Percentiles rank a stretch among this genome's conserved stretches.
These are phyloP conservation scores for Knoxdaviesia proteae DNA, from an alignment of 2,329 filamentous ascomycete genomes.

Conservation along the genomic window DNA sequence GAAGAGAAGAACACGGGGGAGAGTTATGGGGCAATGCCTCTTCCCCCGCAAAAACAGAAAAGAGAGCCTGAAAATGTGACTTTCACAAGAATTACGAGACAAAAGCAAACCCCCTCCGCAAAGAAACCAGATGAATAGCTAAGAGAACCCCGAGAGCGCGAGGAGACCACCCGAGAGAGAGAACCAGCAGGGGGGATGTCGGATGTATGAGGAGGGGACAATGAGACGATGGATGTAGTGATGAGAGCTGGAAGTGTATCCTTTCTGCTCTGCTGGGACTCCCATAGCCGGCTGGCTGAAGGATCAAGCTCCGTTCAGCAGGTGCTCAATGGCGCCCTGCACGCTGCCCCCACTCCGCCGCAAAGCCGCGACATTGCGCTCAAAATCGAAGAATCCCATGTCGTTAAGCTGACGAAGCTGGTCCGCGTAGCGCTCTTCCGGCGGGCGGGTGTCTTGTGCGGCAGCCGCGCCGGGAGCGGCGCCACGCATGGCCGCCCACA, in stretches of 20 bases:
- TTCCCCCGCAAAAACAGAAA: too few species aligned
- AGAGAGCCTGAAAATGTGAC: too few species aligned
- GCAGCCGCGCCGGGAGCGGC: conserved; percentile 14
- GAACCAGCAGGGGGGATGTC: neutral
- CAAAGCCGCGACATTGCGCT: conserved; percentile 74
- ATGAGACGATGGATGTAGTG: too few species aligned
- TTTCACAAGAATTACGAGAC: too few species aligned
- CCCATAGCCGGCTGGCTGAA: too few species aligned
- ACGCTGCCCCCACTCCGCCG: conserved; percentile 82
- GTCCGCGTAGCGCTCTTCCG: conserved; percentile 79
- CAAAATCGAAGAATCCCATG: conserved; percentile 97
- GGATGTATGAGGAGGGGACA: conserved; percentile 3
- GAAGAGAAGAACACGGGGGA: too few species aligned
- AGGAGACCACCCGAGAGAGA: neutral
- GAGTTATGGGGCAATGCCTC: too few species aligned
- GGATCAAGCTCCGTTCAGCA: conserved; percentile 22
- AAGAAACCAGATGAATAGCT: neutral
- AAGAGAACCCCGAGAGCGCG: neutral
- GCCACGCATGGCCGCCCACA: conserved; percentile 4
- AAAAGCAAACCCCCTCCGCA: neutral
- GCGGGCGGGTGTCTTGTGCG: conserved; percentile 64
- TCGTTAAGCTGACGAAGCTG: conserved; percentile 89
- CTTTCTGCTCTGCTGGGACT: too few species aligned
- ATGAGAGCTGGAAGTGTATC: neutral
- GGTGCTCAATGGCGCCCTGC: conserved; percentile 69